These are phyloP conservation scores for Aspergillus cavernicola DNA, from an alignment of 495 filamentous ascomycete species.

Conservation along the genomic window DNA sequence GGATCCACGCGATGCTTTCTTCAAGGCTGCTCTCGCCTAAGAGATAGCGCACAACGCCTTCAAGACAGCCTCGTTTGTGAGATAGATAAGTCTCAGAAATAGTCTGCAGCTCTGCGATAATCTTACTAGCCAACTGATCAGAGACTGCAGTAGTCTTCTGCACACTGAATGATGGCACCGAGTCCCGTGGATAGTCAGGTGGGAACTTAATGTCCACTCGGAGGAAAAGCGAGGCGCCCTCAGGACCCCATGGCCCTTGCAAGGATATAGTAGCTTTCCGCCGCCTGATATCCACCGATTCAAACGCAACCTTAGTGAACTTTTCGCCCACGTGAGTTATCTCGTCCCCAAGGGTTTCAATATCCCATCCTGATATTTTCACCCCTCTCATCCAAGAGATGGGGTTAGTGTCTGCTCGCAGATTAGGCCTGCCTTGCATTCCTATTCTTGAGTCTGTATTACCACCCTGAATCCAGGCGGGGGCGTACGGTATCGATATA, in stretches of 20 bases:
- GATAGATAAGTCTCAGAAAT: slow-evolving; percentile 67
- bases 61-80: slow-evolving; percentile 72
- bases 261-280: slow-evolving; percentile 71
- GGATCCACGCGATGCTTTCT: slow-evolving; percentile 66
- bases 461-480: slow-evolving; percentile 39
- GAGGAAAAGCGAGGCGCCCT: slow-evolving; percentile 68
- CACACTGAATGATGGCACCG: slow-evolving; percentile 62
- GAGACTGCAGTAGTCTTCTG: slow-evolving; percentile 78
- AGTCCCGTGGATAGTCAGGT: slow-evolving; percentile 63
- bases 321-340: slow-evolving; percentile 78
- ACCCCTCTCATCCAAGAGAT: slow-evolving; percentile 95
- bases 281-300: slow-evolving; percentile 76
- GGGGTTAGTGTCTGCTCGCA: slow-evolving; percentile 62
- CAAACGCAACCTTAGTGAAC: slow-evolving; percentile 80
- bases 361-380: slow-evolving; percentile 75
- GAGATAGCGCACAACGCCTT: slow-evolving; percentile 77
- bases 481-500: slow-evolving; percentile 42
- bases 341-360: slow-evolving; percentile 81
- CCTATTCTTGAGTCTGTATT: slow-evolving; percentile 53
- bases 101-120: slow-evolving; percentile 63
- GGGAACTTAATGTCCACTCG: slow-evolving; percentile 81
- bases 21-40: slow-evolving; percentile 78
- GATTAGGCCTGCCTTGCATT: slow-evolving; percentile 58
- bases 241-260: slow-evolving; percentile 79
- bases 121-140: slow-evolving; percentile 58